Evolutionary conservation across 75 land plant species (phyloP), one percentile per base, ranked within the genome.

Genomic region (Isoetes taiwanensis): DNA sequence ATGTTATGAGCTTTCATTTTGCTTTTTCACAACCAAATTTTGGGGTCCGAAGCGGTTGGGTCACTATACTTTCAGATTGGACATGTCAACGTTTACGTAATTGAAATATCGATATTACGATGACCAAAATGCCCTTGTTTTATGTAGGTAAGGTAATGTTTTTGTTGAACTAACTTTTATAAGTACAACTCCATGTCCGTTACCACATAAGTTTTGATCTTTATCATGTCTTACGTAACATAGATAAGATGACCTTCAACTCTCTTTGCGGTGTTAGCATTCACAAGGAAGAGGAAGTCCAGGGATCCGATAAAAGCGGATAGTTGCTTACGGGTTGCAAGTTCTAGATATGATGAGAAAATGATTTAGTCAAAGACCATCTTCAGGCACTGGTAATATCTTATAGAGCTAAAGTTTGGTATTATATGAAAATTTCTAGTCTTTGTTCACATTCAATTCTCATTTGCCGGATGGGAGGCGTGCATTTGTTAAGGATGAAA

Each of bases 331-430:
- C 34, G 64, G 76, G 19, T 56, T 87, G 8, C 50, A 39, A 24
- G 77, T 76, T 3, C 28, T 76, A 11, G 76, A 87, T 55, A 74
- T 84, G 30, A 87, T 89, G n/a, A 28, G 52, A 74, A 16, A 78
- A 87, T 76, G 90, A 87, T 64, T 61, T 87, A 65, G 94, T 74
- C 8, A 84, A 87, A 64, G 94, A 81, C 65, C 94, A 87, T 64
- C 66, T 87, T 28, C 77, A 82, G 4, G 81, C 84, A 61, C 70
- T 87, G 61, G 93, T 86, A 66, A 64, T n/a, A n/a, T n/a, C n/a
- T n/a, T n/a, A n/a, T n/a, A n/a, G n/a, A n/a, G n/a, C n/a, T n/a
- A n/a, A n/a, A n/a, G n/a, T n/a, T n/a, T n/a, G n/a, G n/a, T n/a
- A n/a, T n/a, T n/a, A n/a, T n/a, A n/a, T n/a, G n/a, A n/a, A n/a